These are phyloP conservation scores for Ganoderma sinense DNA, from an alignment of 1,284 basidiomycete species.

Conservation along the genomic window DNA sequence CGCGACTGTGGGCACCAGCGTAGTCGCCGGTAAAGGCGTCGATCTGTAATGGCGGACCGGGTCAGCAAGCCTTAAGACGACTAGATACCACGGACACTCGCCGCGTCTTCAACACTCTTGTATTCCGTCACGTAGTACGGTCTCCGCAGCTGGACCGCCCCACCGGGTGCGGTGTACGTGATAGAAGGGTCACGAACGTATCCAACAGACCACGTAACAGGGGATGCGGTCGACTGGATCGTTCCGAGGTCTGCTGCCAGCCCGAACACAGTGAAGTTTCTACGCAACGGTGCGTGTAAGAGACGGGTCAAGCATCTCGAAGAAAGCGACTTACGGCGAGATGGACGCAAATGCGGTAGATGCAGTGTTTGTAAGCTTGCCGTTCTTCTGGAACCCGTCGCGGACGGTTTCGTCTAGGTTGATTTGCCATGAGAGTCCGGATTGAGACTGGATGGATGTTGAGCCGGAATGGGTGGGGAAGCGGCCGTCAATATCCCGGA, in stretches of 20 bases:
- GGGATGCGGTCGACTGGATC: slow-evolving; percentile 26
- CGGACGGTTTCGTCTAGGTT: slow-evolving; percentile 16
- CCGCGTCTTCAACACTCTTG: slow-evolving; percentile 21
- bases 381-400: slow-evolving; percentile 22
- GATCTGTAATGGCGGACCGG: slow-evolving; percentile 27
- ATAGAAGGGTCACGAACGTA: slow-evolving; percentile 35
- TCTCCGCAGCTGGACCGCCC: slow-evolving; percentile 34
- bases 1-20: slow-evolving; percentile 29
- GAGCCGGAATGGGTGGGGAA: background rate
- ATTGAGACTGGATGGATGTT: slow-evolving; percentile 9
- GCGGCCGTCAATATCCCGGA: background rate
- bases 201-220: slow-evolving; percentile 36
- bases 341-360: slow-evolving; percentile 25
- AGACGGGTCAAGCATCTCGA: background rate
- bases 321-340: slow-evolving; percentile 16
- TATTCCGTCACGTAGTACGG: slow-evolving; percentile 38
- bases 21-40: slow-evolving; percentile 38
- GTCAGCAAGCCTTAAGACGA: background rate
- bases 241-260: slow-evolving; percentile 33
- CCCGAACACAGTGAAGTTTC: slow-evolving; percentile 31
- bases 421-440: slow-evolving; percentile 29
- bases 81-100: slow-evolving; percentile 17
- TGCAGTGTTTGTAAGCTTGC: slow-evolving; percentile 22
- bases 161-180: slow-evolving; percentile 27
- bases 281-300: slow-evolving; percentile 1